These are phyloP conservation scores for Pestalotiopsis sp. DNA, from an alignment of 2,329 filamentous ascomycete genomes.

Conservation along the genomic window DNA sequence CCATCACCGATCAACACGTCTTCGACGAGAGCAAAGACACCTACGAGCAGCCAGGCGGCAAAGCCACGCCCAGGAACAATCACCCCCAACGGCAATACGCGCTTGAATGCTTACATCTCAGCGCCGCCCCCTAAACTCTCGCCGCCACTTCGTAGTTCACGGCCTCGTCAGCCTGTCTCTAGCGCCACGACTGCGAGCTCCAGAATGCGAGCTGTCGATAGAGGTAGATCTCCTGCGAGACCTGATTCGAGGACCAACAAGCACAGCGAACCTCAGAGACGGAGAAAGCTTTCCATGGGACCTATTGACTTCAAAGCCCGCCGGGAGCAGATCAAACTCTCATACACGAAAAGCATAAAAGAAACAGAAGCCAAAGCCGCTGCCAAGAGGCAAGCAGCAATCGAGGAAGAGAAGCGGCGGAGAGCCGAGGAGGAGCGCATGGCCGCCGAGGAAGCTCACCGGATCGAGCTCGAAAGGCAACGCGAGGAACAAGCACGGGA, in stretches of 20 bases:
- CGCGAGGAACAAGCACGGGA: background rate
- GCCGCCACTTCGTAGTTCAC: slow-evolving; percentile 77
- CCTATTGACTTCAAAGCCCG: slow-evolving; percentile 85
- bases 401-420: slow-evolving; percentile 53
- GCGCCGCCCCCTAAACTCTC: slow-evolving; percentile 72
- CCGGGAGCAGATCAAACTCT: slow-evolving; percentile 79
- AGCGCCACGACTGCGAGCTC: slow-evolving; percentile 72
- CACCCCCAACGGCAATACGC: slow-evolving; percentile 54
- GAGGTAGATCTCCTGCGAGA: slow-evolving; percentile 46
- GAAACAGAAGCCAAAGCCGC: slow-evolving; percentile 67
- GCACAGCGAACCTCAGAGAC: slow-evolving; percentile 41
- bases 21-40: slow-evolving; percentile 42
- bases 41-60: slow-evolving; percentile 38
- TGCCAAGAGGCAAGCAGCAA: slow-evolving; percentile 47
- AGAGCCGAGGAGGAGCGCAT: slow-evolving; percentile 38
- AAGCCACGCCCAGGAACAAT: slow-evolving; percentile 43
- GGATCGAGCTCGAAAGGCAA: slow-evolving; percentile 25
- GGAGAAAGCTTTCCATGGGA: slow-evolving; percentile 63
- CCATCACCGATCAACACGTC: slow-evolving; percentile 25
- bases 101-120: slow-evolving; percentile 75
- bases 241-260: slow-evolving; percentile 31
- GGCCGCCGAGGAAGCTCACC: slow-evolving; percentile 14
- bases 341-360: slow-evolving; percentile 81
- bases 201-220: slow-evolving; percentile 64
- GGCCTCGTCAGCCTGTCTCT: slow-evolving; percentile 79